Evolutionary conservation across 2,329 filamentous ascomycete genomes (phyloP).

Genomic region (Botrytis deweyae): DNA sequence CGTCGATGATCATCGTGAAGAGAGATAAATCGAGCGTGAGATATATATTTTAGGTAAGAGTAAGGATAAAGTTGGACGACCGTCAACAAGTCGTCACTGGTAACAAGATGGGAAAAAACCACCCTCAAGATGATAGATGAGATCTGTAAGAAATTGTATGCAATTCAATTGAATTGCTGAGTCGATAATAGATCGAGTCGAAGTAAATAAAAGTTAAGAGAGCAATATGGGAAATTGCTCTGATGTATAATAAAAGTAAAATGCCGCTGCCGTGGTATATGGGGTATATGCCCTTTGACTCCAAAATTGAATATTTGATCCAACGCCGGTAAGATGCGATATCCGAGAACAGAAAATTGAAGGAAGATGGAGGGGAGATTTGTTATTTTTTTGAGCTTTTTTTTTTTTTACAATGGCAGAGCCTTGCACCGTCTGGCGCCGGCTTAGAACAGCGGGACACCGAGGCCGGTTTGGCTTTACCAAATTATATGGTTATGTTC

Average conservation of each 20-base stretch:
- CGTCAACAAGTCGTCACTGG: constrained; percentile 26
- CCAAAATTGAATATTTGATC: constrained; percentile 21
- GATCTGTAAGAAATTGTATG: constrained; percentile 32
- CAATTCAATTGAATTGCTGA: constrained; percentile 38
- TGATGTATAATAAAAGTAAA: constrained; percentile 22
- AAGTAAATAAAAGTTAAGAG: constrained; percentile 25
- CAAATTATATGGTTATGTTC: constrained; percentile 35
- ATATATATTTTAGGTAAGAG: constrained; percentile 15
- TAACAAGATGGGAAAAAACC: constrained; percentile 27
- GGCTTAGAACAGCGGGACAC: constrained; percentile 39
- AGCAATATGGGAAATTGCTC: constrained; percentile 11
- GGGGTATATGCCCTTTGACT: constrained; percentile 34
- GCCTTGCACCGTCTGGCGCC: constrained; percentile 41
- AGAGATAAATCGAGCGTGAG: constrained; percentile 28
- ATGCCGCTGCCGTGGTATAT: constrained; percentile 35
- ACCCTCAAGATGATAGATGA: constrained; percentile 32
- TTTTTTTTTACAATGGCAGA: constrained; percentile 29
- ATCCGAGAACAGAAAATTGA: constrained; percentile 27
- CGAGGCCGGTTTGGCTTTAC: constrained; percentile 36
- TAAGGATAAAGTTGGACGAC: constrained; percentile 29
- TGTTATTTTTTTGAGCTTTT: not conserved
- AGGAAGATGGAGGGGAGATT: constrained; percentile 28
- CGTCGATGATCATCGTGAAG: constrained; percentile 75
- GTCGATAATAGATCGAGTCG: constrained; percentile 40
- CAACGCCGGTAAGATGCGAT: constrained; percentile 37